Conservation (phyloP, 768 basidiomycete genomes). For the Podaxis rugospora region DNA sequence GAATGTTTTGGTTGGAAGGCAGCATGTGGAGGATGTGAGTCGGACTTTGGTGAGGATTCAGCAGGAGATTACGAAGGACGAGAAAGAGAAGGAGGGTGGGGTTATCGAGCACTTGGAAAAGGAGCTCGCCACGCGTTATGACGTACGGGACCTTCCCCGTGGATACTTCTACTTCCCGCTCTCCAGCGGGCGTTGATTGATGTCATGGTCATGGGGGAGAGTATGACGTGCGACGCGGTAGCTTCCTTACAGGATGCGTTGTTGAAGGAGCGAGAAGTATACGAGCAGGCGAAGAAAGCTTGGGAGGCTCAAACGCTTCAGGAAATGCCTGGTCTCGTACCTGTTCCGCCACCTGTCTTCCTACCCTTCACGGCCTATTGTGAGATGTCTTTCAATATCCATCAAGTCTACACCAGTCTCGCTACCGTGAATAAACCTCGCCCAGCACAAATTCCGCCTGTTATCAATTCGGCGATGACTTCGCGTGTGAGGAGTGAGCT, state of each 20-base stretch:
- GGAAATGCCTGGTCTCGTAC: not conserved
- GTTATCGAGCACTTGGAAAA: constrained; percentile 20
- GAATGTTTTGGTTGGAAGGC: constrained; percentile 29
- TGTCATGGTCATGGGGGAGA: constrained; percentile 23
- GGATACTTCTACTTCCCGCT: constrained; percentile 38
- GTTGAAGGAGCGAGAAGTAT: constrained; percentile 4
- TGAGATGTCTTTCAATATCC: not conserved
- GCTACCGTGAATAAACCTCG: not conserved
- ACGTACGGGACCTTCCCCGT: constrained; percentile 29
- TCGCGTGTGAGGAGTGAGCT: constrained; percentile 5
- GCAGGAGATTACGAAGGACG: constrained; percentile 18
- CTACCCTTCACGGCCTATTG: not conserved
- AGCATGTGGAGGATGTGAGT: constrained; percentile 27
- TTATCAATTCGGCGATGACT: not conserved
- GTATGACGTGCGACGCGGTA: constrained; percentile 13
- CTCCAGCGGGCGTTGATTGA: constrained; percentile 32
- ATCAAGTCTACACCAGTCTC: not conserved
- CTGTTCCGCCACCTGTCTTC: not conserved
- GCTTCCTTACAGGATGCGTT: constrained; percentile 10
- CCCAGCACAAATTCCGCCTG: not conserved
- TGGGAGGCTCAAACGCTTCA: not conserved
- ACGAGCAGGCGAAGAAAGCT: not conserved
- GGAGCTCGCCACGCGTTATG: constrained; percentile 26
- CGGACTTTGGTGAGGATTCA: constrained; percentile 30
- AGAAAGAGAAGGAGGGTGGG: not conserved